Percentiles rank a stretch among this genome's conserved stretches.
Conservation (phyloP, 2,329 filamentous ascomycete genomes). For the Xylaria sp. region DNA sequence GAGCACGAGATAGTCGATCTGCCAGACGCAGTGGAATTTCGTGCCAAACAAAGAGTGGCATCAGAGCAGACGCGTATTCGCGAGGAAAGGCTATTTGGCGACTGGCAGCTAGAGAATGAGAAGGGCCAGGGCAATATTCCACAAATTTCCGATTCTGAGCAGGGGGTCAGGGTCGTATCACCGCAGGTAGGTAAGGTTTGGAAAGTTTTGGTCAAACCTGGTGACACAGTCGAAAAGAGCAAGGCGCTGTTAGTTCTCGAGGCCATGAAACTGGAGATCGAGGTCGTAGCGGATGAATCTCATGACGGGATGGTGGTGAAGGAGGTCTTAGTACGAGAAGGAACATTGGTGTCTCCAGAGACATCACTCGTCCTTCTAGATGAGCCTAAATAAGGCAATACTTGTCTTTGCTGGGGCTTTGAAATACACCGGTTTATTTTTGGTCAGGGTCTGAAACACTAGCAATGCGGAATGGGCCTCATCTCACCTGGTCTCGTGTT, state of each 20-base stretch:
- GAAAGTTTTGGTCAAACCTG: constrained; percentile 51
- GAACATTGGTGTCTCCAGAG: constrained; percentile 18
- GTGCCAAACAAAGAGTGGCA: constrained; percentile 21
- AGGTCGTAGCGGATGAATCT: constrained; percentile 33
- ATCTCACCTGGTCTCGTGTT: too few relatives aligned
- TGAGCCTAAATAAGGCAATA: neutral
- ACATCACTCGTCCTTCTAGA: constrained; percentile 19
- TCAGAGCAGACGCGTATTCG: constrained; percentile 21
- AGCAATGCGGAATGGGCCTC: too few relatives aligned
- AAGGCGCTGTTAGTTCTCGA: constrained; percentile 52
- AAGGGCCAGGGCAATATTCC: constrained; percentile 15
- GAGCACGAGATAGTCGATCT: constrained; percentile 25
- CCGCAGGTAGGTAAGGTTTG: constrained; percentile 56
- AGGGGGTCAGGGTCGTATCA: constrained; percentile 41
- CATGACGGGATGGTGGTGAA: constrained; percentile 19
- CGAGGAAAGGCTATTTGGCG: constrained; percentile 34
- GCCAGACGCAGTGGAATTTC: constrained; percentile 26
- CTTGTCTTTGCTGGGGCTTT: neutral
- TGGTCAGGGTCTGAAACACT: too few relatives aligned
- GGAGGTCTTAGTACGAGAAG: constrained; percentile 22
- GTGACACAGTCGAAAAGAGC: constrained; percentile 45
- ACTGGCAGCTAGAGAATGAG: constrained; percentile 37
- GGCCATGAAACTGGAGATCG: constrained; percentile 62
- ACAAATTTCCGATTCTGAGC: constrained; percentile 19
- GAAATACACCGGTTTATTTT: neutral